Conservation (phyloP, 805 yeast genomes). For the Wickerhamomyces alni region DNA sequence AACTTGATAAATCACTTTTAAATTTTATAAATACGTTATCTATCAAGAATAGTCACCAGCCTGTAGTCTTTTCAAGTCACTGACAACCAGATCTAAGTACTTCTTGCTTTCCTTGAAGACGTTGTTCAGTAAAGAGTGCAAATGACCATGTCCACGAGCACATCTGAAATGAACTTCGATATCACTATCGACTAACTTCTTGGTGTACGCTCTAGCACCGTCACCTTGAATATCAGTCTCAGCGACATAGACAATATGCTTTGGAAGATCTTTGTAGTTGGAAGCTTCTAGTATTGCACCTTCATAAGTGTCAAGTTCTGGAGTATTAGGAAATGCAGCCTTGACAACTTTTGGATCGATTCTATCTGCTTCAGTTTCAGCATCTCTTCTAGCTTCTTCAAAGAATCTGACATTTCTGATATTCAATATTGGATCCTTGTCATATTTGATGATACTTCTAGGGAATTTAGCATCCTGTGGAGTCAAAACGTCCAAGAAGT, state of each 20-base stretch:
- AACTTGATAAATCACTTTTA: too few species aligned
- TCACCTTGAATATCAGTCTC: constrained; percentile 1
- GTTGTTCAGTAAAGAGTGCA: not conserved
- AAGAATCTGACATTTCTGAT: not conserved
- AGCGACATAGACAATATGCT: constrained; percentile 1
- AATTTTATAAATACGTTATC: too few species aligned
- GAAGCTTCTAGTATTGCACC: not conserved
- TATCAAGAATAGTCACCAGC: not conserved
- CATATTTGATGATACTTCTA: not conserved
- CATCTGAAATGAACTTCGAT: not conserved
- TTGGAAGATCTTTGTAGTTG: not conserved
- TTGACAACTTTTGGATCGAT: not conserved
- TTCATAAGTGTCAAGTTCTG: constrained; percentile 1
- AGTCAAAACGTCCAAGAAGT: not conserved
- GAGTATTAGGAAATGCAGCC: not conserved
- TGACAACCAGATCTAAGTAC: not conserved
- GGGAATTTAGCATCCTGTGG: not conserved
- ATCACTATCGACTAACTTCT: constrained; percentile 1
- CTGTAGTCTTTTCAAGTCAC: not conserved
- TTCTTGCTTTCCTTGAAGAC: not conserved
- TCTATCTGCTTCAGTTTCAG: not conserved
- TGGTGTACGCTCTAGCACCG: constrained; percentile 1
- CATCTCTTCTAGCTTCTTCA: constrained; percentile 1
- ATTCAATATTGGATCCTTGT: constrained; percentile 1
- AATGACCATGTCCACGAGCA: not conserved